These are phyloP conservation scores for Podosphaera xanthii DNA, from an alignment of 2,329 filamentous ascomycete genomes.

Conservation along the genomic window DNA sequence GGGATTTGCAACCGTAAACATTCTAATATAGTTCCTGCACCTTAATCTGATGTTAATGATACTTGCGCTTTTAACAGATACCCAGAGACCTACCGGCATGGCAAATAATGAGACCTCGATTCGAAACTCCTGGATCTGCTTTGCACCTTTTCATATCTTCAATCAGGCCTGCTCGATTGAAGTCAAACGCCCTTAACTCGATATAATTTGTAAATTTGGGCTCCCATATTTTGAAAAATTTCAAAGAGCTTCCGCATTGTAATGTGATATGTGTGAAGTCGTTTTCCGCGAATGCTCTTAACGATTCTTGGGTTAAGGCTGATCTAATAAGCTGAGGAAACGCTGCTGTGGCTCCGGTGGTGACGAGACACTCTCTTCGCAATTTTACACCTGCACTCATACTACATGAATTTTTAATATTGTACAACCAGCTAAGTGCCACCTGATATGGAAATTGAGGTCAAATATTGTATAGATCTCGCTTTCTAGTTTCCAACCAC, in stretches of 20 bases:
- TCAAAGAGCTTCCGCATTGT: slow-evolving; percentile 56
- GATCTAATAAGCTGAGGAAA: slow-evolving; percentile 51
- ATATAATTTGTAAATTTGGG: slow-evolving; percentile 18
- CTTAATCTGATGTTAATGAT: slow-evolving; percentile 22
- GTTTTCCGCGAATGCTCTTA: slow-evolving; percentile 31
- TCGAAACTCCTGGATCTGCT: slow-evolving; percentile 23
- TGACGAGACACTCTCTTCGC: slow-evolving; percentile 45
- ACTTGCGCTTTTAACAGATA: background rate
- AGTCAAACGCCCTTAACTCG: slow-evolving; percentile 38
- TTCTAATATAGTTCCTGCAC: slow-evolving; percentile 74
- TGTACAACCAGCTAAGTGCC: no score
- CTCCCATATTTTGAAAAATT: slow-evolving; percentile 23
- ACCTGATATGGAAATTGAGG: no score
- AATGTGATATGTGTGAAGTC: slow-evolving; percentile 52
- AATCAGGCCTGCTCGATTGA: slow-evolving; percentile 35
- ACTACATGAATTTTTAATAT: no score
- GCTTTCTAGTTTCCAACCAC: no score
- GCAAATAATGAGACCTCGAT: slow-evolving; percentile 55
- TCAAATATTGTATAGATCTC: no score
- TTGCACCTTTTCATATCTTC: slow-evolving; percentile 23
- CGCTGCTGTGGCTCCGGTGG: slow-evolving; percentile 73
- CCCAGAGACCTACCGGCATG: slow-evolving; percentile 48
- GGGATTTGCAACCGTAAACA: slow-evolving; percentile 51
- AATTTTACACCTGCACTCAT: no score
- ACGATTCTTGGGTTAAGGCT: slow-evolving; percentile 37